These are phyloP conservation scores for Penicillium sclerotigenum DNA, from an alignment of 2,329 filamentous ascomycete genomes.

Conservation along the genomic window DNA sequence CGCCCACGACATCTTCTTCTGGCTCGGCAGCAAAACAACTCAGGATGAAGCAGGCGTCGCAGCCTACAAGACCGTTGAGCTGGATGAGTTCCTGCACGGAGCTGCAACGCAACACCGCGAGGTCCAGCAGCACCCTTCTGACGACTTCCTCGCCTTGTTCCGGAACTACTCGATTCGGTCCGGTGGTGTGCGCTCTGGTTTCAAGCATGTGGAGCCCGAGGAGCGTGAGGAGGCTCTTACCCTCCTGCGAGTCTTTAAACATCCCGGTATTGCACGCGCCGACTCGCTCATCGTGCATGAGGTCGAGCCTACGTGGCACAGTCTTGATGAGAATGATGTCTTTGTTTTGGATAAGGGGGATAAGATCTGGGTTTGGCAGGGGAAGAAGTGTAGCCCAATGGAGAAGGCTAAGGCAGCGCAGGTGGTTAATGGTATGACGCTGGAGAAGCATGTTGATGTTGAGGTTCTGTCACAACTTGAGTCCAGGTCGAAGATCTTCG, in stretches of 20 bases:
- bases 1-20: conserved; percentile 66
- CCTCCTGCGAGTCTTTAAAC: conserved; percentile 63
- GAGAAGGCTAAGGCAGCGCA: conserved; percentile 67
- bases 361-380: conserved; percentile 71
- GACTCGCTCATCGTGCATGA: conserved; percentile 59
- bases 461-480: conserved; percentile 64
- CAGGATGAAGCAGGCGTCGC: conserved; percentile 68
- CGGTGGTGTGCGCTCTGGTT: conserved; percentile 62
- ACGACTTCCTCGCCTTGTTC: conserved; percentile 61
- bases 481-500: conserved; percentile 47
- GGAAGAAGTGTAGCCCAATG: conserved; percentile 62
- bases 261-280: conserved; percentile 48
- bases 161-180: conserved; percentile 57
- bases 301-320: conserved; percentile 60
- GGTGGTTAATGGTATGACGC: conserved; percentile 57
- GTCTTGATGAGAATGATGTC: conserved; percentile 64
- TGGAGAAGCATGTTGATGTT: conserved; percentile 61
- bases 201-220: conserved; percentile 58
- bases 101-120: conserved; percentile 64
- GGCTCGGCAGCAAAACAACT: conserved; percentile 63
- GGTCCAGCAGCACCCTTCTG: conserved; percentile 57
- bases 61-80: conserved; percentile 67
- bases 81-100: conserved; percentile 64
- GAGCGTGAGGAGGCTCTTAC: conserved; percentile 48
- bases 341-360: conserved; percentile 61